Conservation (phyloP, 192 early-diverging fungal genomes). For the Backusella morwellensis region DNA sequence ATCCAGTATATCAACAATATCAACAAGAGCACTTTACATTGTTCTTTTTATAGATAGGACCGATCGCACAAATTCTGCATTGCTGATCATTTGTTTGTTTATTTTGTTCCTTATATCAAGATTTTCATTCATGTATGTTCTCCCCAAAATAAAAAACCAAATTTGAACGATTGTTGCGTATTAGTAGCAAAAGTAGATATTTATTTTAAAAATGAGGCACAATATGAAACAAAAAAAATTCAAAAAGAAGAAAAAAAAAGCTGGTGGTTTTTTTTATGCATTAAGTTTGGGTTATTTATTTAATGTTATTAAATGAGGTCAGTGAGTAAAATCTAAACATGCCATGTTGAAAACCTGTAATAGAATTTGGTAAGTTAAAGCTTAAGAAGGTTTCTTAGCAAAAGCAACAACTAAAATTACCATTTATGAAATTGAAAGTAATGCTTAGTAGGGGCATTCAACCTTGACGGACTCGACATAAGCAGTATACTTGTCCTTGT, state of each 20-base stretch:
- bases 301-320: not conserved
- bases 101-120: not conserved
- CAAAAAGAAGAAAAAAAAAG: not conserved
- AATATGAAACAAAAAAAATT: not conserved
- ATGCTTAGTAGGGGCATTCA: not conserved
- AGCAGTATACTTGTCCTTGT: not conserved
- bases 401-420: not conserved
- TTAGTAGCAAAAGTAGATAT: not conserved
- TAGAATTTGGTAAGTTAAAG: not conserved
- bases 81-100: not conserved
- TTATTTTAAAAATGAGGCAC: not conserved
- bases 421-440: not conserved
- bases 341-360: not conserved
- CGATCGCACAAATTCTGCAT: not conserved
- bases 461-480: not conserved
- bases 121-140: not conserved
- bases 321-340: not conserved
- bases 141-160: not conserved
- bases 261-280: not conserved
- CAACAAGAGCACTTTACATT: too few relatives aligned
- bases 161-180: not conserved
- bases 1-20: too few relatives aligned
- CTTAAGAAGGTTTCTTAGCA: not conserved
- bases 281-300: slow-evolving; percentile 1
- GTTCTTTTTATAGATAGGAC: not conserved